These are phyloP conservation scores for Nepenthes alata DNA, from an alignment of 179 eudicot species.

Conservation along the genomic window DNA sequence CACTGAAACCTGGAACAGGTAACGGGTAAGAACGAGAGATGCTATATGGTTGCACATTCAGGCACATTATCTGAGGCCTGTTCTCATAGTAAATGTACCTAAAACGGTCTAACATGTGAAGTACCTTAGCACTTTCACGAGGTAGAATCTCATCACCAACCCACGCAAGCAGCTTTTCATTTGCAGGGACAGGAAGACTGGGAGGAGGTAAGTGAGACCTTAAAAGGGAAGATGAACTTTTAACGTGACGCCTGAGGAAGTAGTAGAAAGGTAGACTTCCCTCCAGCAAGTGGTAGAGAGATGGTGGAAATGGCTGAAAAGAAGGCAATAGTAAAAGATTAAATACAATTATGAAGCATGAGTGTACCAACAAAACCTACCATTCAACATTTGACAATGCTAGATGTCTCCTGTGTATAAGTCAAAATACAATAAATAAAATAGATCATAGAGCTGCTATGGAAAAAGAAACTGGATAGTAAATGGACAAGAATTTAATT, in stretches of 20 bases:
- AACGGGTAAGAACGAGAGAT: constrained; percentile 12
- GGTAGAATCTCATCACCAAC: constrained; percentile 88
- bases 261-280: constrained; percentile 84
- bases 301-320: constrained; percentile 61
- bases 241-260: constrained; percentile 47
- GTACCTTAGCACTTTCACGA: constrained; percentile 92
- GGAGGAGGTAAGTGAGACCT: constrained; percentile 42
- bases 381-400: too few relatives aligned
- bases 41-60: background rate
- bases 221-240: constrained; percentile 24
- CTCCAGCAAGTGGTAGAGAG: constrained; percentile 68
- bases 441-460: too few relatives aligned
- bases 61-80: background rate
- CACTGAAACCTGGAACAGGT: constrained; percentile 61
- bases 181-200: constrained; percentile 75
- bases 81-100: background rate
- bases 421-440: too few relatives aligned
- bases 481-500: too few relatives aligned
- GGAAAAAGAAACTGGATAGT: too few relatives aligned
- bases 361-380: too few relatives aligned
- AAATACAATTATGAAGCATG: background rate
- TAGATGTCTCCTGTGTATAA: too few relatives aligned
- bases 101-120: background rate
- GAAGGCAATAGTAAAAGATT: background rate
- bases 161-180: constrained; percentile 83